These are phyloP conservation scores for Samsoniella hepiali DNA, from an alignment of 2,329 filamentous ascomycete genomes.

Conservation along the genomic window DNA sequence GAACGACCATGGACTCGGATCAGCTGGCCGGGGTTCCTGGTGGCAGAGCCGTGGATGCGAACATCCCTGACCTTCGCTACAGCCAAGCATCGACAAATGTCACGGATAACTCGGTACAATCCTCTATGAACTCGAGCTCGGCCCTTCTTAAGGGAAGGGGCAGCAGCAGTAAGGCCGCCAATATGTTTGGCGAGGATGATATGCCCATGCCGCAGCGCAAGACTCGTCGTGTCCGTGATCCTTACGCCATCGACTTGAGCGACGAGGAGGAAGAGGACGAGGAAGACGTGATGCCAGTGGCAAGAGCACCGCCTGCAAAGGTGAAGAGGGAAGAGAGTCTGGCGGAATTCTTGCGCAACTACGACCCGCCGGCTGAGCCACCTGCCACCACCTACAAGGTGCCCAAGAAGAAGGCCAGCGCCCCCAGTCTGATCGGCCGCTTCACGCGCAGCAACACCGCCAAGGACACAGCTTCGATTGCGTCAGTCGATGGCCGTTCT, in stretches of 20 bases:
- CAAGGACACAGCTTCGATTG: constrained; percentile 27
- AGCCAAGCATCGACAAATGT: constrained; percentile 55
- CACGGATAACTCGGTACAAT: constrained; percentile 60
- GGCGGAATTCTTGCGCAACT: constrained; percentile 70
- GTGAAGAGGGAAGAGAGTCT: constrained; percentile 59
- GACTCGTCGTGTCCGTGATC: constrained; percentile 76
- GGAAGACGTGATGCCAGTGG: constrained; percentile 44
- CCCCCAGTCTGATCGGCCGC: constrained; percentile 59
- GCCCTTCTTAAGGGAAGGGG: constrained; percentile 55
- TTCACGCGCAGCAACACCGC: constrained; percentile 42
- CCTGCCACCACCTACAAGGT: constrained; percentile 34
- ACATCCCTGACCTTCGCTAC: constrained; percentile 52
- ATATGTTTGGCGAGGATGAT: constrained; percentile 48
- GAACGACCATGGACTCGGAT: constrained; percentile 82
- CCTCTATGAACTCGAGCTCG: constrained; percentile 72
- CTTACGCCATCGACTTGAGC: constrained; percentile 86
- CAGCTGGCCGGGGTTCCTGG: constrained; percentile 58
- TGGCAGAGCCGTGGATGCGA: constrained; percentile 55
- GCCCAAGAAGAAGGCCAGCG: constrained; percentile 63
- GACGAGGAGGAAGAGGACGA: constrained; percentile 63
- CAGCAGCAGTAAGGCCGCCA: constrained; percentile 30
- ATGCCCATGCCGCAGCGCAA: constrained; percentile 67
- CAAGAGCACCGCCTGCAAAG: constrained; percentile 34
- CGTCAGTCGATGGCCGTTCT: constrained; percentile 32
- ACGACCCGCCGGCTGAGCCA: constrained; percentile 59